These are phyloP conservation scores for Aspergillus sclerotiicarbonarius DNA, from an alignment of 495 filamentous ascomycete genomes.

Conservation along the genomic window DNA sequence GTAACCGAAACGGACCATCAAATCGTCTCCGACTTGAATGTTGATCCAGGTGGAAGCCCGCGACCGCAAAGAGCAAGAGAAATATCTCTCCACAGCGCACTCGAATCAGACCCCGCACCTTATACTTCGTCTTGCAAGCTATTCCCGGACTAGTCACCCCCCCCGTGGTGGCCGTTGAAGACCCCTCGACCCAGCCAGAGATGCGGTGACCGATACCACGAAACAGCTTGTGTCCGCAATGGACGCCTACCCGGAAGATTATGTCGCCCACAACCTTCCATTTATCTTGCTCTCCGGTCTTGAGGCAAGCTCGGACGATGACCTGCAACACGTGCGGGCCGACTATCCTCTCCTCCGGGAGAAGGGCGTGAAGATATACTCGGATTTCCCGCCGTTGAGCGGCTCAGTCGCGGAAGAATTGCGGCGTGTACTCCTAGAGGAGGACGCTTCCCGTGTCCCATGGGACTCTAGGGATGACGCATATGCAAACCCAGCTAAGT, in stretches of 20 bases:
- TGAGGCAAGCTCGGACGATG: constrained; percentile 33
- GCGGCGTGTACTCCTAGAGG: constrained; percentile 62
- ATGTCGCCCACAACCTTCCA: constrained; percentile 78
- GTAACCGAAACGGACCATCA: not conserved
- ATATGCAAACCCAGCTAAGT: constrained; percentile 25
- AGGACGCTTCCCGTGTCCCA: constrained; percentile 60
- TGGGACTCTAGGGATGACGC: constrained; percentile 53
- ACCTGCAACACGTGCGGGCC: constrained; percentile 4
- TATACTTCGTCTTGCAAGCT: not conserved
- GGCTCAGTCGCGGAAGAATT: constrained; percentile 63
- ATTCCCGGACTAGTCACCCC: not conserved
- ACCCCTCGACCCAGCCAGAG: constrained; percentile 17
- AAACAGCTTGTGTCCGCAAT: constrained; percentile 53
- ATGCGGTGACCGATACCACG: constrained; percentile 39
- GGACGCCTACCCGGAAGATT: constrained; percentile 83
- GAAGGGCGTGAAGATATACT: constrained; percentile 59
- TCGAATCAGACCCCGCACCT: not conserved
- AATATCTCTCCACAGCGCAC: no score
- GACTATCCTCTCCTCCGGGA: constrained; percentile 55
- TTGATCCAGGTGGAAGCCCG: constrained; percentile 3
- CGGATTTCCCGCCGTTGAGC: constrained; percentile 64
- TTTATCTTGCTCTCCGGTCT: constrained; percentile 78
- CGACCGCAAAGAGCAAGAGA: not conserved
- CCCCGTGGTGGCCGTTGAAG: constrained; percentile 2
- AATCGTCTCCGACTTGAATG: not conserved